These are phyloP conservation scores for Chamaenerion angustifolium DNA, from an alignment of 345 rosid genomes.

Conservation along the genomic window DNA sequence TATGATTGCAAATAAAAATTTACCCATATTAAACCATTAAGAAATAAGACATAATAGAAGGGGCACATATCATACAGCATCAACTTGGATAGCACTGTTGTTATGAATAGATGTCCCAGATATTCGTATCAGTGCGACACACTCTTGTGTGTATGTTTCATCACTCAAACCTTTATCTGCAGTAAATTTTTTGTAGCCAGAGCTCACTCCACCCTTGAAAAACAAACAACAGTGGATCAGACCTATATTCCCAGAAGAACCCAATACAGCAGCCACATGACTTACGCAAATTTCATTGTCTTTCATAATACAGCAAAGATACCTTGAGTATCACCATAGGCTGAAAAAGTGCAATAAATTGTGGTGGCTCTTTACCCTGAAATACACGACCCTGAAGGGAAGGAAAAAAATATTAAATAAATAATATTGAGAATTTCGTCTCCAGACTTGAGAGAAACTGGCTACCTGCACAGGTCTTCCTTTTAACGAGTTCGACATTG, in stretches of 20 bases:
- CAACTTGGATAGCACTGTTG: slow-evolving; percentile 64
- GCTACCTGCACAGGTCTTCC: slow-evolving; percentile 93
- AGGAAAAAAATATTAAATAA: neutral
- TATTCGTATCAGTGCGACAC: slow-evolving; percentile 66
- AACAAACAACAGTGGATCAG: neutral
- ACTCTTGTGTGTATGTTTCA: slow-evolving; percentile 58
- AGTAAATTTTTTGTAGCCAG: slow-evolving; percentile 60
- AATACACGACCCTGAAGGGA: slow-evolving; percentile 60
- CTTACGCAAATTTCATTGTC: no score
- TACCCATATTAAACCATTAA: no score
- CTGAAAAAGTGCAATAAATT: slow-evolving; percentile 79
- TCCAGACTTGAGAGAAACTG: slow-evolving; percentile 2
- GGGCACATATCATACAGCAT: slow-evolving; percentile 38
- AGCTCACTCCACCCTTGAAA: slow-evolving; percentile 78
- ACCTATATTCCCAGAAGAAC: neutral
- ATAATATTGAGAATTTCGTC: neutral
- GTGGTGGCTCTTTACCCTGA: slow-evolving; percentile 97
- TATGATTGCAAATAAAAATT: no score
- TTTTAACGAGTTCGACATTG: slow-evolving; percentile 69
- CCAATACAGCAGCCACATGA: no score
- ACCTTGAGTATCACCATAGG: slow-evolving; percentile 93
- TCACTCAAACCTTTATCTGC: slow-evolving; percentile 53
- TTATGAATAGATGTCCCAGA: slow-evolving; percentile 70
- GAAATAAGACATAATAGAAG: neutral
- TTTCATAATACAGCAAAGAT: slow-evolving; percentile 7